phyloP scores from a whole-genome alignment of 208 protist species.

The Crithidia fasciculata region DNA sequence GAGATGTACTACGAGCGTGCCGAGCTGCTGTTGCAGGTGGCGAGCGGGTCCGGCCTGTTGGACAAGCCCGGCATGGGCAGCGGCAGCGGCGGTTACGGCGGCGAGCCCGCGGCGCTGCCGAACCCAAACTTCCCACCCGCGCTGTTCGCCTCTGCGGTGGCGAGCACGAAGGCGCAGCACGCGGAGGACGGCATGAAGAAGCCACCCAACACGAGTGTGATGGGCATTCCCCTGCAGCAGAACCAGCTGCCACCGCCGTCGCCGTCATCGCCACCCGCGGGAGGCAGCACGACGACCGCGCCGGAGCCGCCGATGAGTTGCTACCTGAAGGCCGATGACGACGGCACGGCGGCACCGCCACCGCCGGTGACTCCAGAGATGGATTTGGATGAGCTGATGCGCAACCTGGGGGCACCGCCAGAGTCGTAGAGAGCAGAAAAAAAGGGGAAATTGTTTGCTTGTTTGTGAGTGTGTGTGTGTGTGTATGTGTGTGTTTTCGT shows the following conservation, averaged over 20 bases:
- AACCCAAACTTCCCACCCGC: constrained; percentile 27
- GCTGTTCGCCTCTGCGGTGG: constrained; percentile 24
- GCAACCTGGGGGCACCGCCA: constrained; percentile 35
- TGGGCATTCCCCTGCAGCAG: constrained; percentile 56
- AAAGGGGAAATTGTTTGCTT: neutral
- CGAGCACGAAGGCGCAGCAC: neutral
- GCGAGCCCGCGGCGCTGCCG: constrained; percentile 8
- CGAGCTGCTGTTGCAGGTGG: constrained; percentile 65
- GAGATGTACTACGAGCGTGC: constrained; percentile 78
- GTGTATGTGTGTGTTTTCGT: neutral
- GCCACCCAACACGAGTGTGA: constrained; percentile 31
- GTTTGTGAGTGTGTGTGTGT: neutral
- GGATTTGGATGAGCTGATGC: constrained; percentile 49
- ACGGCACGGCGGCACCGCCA: constrained; percentile 11
- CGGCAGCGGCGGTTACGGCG: constrained; percentile 19
- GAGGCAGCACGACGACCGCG: neutral
- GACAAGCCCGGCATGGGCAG: constrained; percentile 56
- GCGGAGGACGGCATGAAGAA: constrained; percentile 2
- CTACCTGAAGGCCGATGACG: constrained; percentile 37
- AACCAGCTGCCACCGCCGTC: neutral
- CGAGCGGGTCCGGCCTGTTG: constrained; percentile 55
- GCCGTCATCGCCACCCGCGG: neutral
- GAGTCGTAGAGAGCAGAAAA: constrained; percentile 13
- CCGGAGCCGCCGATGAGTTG: constrained; percentile 31
- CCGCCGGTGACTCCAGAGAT: constrained; percentile 21